These are phyloP conservation scores for Penicillium soppii DNA, from an alignment of 495 filamentous ascomycete species.

Conservation along the genomic window DNA sequence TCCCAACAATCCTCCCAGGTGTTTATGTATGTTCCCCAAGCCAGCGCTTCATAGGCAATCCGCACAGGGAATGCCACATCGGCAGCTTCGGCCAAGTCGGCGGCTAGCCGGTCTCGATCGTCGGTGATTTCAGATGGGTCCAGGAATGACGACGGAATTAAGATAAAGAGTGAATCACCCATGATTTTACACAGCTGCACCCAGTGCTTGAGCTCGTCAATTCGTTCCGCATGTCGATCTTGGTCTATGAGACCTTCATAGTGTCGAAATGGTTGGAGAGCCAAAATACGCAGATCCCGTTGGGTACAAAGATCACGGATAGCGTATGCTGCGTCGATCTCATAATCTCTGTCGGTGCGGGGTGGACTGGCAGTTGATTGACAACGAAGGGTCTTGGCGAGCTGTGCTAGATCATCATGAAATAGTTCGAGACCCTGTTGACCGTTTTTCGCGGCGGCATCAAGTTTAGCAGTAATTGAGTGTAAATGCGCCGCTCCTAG, in stretches of 20 bases:
- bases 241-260: conserved; percentile 68
- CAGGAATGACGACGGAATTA: conserved; percentile 68
- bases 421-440: conserved; percentile 27
- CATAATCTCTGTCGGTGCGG: conserved; percentile 21
- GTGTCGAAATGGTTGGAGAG: conserved; percentile 71
- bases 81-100: conserved; percentile 60
- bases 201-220: conserved; percentile 62
- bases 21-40: conserved; percentile 68
- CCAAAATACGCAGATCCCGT: conserved; percentile 54
- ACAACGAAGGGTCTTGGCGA: conserved; percentile 17
- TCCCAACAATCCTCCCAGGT: conserved; percentile 71
- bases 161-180: conserved; percentile 57
- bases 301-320: conserved; percentile 55
- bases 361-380: neutral
- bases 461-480: conserved; percentile 20
- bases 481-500: conserved; percentile 22
- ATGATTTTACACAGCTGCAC: conserved; percentile 59
- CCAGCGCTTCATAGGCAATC: conserved; percentile 68
- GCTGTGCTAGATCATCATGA: conserved; percentile 26
- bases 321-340: conserved; percentile 51
- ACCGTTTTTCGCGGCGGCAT: conserved; percentile 20
- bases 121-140: conserved; percentile 48
- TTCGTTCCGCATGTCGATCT: conserved; percentile 46
- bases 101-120: conserved; percentile 53
- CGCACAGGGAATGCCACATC: conserved; percentile 59